Conservation (phyloP, 2,329 filamentous ascomycete species). For the Gremmenia infestans region DNA sequence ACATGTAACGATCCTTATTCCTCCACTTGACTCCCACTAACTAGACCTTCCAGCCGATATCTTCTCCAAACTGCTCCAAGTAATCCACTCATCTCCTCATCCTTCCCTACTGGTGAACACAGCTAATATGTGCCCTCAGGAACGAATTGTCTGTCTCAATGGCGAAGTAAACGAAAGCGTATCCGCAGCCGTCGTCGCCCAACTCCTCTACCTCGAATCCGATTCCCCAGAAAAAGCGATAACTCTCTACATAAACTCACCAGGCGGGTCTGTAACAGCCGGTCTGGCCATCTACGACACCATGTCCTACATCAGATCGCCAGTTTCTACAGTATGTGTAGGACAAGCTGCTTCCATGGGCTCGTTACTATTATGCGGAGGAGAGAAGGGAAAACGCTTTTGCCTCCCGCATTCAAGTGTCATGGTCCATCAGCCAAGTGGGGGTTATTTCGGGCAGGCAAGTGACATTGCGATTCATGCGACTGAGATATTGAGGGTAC, state of each 20-base stretch:
- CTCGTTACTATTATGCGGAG: constrained; percentile 79
- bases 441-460: constrained; percentile 60
- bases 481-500: constrained; percentile 86
- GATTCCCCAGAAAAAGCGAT: constrained; percentile 94
- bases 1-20: constrained; percentile 54
- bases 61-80: constrained; percentile 74
- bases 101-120: no score
- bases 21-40: constrained; percentile 27
- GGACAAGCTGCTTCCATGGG: constrained; percentile 96
- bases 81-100: constrained; percentile 32
- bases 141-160: constrained; percentile 92
- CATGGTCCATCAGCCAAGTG: constrained; percentile 95
- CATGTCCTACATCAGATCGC: constrained; percentile 92
- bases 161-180: constrained; percentile 85
- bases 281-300: constrained; percentile 94
- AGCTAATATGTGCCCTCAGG: constrained; percentile 40
- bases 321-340: constrained; percentile 91
- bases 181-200: constrained; percentile 90
- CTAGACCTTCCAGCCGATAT: constrained; percentile 58
- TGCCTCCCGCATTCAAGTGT: constrained; percentile 89
- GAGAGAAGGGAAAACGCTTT: constrained; percentile 77
- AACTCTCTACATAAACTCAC: constrained; percentile 96
- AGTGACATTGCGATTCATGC: constrained; percentile 94
- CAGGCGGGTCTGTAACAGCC: constrained; percentile 87
- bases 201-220: constrained; percentile 96